A percentile compares a stretch with the other conserved stretches of the same genome.
These are phyloP conservation scores for Crithidia acanthocephali DNA, from an alignment of 208 protist genomes.

Conservation along the genomic window DNA sequence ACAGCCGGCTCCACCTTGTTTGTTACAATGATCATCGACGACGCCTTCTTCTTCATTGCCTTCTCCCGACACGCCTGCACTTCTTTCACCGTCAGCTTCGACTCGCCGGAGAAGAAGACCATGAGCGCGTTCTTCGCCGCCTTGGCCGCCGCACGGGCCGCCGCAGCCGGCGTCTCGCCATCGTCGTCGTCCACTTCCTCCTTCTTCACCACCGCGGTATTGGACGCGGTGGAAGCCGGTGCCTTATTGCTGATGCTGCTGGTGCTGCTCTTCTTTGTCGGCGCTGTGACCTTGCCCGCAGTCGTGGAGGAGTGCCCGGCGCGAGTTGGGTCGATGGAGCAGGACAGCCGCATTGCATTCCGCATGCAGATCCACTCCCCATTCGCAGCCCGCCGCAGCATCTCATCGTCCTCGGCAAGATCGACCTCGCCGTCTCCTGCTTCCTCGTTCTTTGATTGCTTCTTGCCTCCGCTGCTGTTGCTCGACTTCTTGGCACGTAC, in stretches of 20 bases:
- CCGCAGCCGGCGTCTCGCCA: background rate
- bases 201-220: slow-evolving; percentile 9
- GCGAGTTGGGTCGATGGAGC: slow-evolving; percentile 18
- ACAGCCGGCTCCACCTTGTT: slow-evolving; percentile 57
- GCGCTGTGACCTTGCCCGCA: background rate
- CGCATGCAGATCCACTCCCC: slow-evolving; percentile 62
- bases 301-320: background rate
- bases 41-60: slow-evolving; percentile 61
- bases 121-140: slow-evolving; percentile 41
- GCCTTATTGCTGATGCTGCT: background rate
- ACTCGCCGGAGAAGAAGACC: slow-evolving; percentile 66
- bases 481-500: slow-evolving; percentile 13
- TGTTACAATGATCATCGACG: slow-evolving; percentile 62
- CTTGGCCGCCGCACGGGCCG: slow-evolving; percentile 5
- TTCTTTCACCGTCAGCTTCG: slow-evolving; percentile 54
- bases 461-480: background rate
- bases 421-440: slow-evolving; percentile 24
- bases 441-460: slow-evolving; percentile 27
- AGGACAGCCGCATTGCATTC: slow-evolving; percentile 69
- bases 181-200: slow-evolving; percentile 15
- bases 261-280: background rate
- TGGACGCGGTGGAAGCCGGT: background rate
- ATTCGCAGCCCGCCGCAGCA: slow-evolving; percentile 31
- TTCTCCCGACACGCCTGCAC: slow-evolving; percentile 65
- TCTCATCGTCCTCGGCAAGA: slow-evolving; percentile 25